Evolutionary conservation across 1,139 yeast genomes (phyloP).

Genomic region (Protomyces arabidopsidicola): DNA sequence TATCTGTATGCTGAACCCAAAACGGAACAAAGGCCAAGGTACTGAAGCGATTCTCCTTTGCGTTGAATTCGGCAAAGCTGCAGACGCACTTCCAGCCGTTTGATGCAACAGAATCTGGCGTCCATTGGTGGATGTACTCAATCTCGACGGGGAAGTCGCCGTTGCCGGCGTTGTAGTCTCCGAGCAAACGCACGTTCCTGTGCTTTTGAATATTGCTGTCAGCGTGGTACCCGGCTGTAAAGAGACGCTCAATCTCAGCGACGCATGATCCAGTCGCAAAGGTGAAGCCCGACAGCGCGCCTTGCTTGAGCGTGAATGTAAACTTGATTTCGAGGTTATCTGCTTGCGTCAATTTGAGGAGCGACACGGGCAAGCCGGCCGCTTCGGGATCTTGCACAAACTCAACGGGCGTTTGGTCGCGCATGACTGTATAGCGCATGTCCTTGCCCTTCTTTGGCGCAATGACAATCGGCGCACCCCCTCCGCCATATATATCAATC

Average conservation of each 20-base stretch:
- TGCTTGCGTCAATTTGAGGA: conserved; percentile 16
- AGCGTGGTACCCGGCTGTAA: conserved; percentile 42
- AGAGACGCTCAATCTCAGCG: conserved; percentile 38
- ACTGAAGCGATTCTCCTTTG: conserved; percentile 40
- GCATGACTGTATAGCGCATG: conserved; percentile 1
- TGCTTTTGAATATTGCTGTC: conserved; percentile 41
- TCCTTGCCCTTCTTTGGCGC: conserved; percentile 9
- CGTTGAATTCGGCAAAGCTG: conserved; percentile 43
- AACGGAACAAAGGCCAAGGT: conserved; percentile 40
- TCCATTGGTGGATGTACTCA: conserved; percentile 16
- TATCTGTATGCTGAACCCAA: conserved; percentile 36
- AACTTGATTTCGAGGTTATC: conserved; percentile 17
- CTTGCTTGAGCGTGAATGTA: conserved; percentile 21
- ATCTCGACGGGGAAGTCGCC: conserved; percentile 11
- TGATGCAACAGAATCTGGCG: conserved; percentile 17
- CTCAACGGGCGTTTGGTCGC: conserved; percentile 11
- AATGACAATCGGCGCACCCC: conserved; percentile 3
- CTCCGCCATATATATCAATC: conserved; percentile 15
- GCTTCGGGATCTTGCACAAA: conserved; percentile 27
- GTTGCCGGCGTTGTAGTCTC: conserved; percentile 3
- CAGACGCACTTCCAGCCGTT: conserved; percentile 33
- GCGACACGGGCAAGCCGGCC: conserved; percentile 7
- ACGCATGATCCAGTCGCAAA: conserved; percentile 39
- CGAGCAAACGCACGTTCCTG: conserved; percentile 30
- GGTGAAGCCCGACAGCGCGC: conserved; percentile 36